These are phyloP conservation scores for Lippia alba DNA, from an alignment of 305 asterid species.

Conservation along the genomic window DNA sequence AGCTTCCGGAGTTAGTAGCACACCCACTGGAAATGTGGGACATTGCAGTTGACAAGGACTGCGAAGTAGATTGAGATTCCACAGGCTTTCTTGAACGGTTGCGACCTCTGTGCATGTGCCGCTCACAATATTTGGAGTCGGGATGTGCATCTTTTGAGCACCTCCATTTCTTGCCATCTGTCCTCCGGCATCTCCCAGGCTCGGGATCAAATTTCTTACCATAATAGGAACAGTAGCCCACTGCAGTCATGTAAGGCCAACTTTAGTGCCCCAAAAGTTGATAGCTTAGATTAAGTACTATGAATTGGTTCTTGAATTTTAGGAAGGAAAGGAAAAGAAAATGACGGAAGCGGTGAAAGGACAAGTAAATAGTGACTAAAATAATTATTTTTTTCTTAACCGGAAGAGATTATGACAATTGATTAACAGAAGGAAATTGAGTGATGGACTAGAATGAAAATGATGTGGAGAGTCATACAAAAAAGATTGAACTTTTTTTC, in stretches of 20 bases:
- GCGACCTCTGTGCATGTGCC: slow-evolving; percentile 99
- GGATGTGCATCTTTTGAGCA: slow-evolving; percentile 97
- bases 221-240: slow-evolving; percentile 85
- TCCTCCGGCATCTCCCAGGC: slow-evolving; percentile 99
- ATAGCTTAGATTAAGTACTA: not conserved
- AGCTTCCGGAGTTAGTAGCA: slow-evolving; percentile 56
- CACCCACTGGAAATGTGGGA: slow-evolving; percentile 67
- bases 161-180: slow-evolving; percentile 99
- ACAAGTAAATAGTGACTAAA: too few species aligned
- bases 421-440: too few species aligned
- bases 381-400: too few species aligned
- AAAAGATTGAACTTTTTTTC: too few species aligned
- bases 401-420: too few species aligned
- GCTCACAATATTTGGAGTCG: slow-evolving; percentile 99
- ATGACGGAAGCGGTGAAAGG: too few species aligned
- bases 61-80: slow-evolving; percentile 94
- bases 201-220: slow-evolving; percentile 95
- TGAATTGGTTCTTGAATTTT: too few species aligned
- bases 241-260: slow-evolving; percentile 47
- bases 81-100: slow-evolving; percentile 99
- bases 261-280: slow-evolving; percentile 19
- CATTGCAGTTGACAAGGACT: slow-evolving; percentile 70
- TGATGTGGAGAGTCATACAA: too few species aligned
- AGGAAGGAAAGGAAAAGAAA: too few species aligned
- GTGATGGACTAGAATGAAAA: too few species aligned